These are phyloP conservation scores for Picochlorum costavermella DNA, from an alignment of 139 green algal genomes.

Conservation along the genomic window DNA sequence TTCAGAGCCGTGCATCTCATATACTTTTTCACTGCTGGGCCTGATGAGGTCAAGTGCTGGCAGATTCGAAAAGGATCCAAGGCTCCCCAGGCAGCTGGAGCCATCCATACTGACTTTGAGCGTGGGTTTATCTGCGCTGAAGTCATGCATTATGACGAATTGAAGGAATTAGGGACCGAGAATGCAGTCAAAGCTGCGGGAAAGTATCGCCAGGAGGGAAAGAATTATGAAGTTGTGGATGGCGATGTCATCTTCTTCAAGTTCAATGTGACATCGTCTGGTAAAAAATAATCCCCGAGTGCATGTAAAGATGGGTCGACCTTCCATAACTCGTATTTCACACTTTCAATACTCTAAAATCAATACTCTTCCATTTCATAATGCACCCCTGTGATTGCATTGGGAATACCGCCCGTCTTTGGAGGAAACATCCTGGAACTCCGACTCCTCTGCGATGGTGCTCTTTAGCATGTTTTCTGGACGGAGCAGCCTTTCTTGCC, in stretches of 20 bases:
- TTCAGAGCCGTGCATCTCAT: constrained; percentile 91
- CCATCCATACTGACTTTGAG: constrained; percentile 99
- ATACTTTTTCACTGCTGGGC: constrained; percentile 98
- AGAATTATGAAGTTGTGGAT: constrained; percentile 86
- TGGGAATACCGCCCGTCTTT: too few species aligned
- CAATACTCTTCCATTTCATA: too few species aligned
- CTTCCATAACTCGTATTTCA: too few species aligned
- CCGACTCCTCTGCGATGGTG: too few species aligned
- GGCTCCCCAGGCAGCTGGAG: constrained; percentile 87
- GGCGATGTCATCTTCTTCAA: constrained; percentile 96
- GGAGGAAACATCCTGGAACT: too few species aligned
- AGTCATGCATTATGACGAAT: constrained; percentile 75
- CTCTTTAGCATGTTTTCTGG: too few species aligned
- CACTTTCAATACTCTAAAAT: too few species aligned
- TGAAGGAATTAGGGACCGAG: constrained; percentile 76
- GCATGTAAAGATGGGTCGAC: too few species aligned
- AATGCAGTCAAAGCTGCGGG: constrained; percentile 80
- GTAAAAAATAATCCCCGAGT: neutral
- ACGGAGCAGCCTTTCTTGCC: too few species aligned
- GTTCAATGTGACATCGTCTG: neutral
- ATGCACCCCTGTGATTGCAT: too few species aligned
- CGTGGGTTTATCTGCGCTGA: constrained; percentile 98
- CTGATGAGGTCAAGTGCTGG: constrained; percentile 95
- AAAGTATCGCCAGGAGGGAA: constrained; percentile 96
- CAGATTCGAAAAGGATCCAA: constrained; percentile 78